Evolutionary conservation across 1,284 basidiomycete species (phyloP), one percentile per base, ranked within the genome.

Genomic region (Cutaneotrichosporon dermatis): DNA sequence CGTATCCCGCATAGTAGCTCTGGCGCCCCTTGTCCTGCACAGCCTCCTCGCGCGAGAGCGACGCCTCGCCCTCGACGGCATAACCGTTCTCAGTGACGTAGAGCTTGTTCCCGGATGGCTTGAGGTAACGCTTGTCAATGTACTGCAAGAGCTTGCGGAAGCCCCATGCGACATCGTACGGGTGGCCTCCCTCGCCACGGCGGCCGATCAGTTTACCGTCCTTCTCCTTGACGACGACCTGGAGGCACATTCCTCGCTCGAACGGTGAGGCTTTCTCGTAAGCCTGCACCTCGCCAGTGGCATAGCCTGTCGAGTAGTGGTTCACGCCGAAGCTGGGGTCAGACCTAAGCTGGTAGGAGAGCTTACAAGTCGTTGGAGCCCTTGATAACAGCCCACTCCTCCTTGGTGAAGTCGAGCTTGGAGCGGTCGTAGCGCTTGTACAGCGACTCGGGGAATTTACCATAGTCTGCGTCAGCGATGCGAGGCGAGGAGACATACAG

Each of bases 121-220:
- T 15, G n/a, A 55, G 49, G 40, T 56, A 59, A 5, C 15, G 41
- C 7, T 54, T 33, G 51, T 52, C 44, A 11, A 63, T 54, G 57
- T 66, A 52, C 44, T 41, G 51, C n/a, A 66, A 37, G 13, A 66
- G 61, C 15, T 49, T 46, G 9, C 57, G 51, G 57, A 62, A 63
- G 37, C 64, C 64, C 64, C 64, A 66, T 11, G 61, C 56, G 3
- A 61, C 61, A 41, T 64, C 59, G 54, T 66, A 65, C 6, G 71
- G 69, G 54, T 70, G 71, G 16, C 69, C 71, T 35, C 57, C 57
- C 34, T 69, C 54, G 9, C 69, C 68, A 13, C 51, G 56, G 48
- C 62, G 59, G 3, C 71, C 69, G 34, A 72, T 69, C 4, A 25
- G 34, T 44, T 65, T 58, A 2, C 69, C 71, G 44, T 67, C 65